Evolutionary conservation across 1,284 basidiomycete genomes (phyloP).

Genomic region (Mycosarcoma mackinlayi): DNA sequence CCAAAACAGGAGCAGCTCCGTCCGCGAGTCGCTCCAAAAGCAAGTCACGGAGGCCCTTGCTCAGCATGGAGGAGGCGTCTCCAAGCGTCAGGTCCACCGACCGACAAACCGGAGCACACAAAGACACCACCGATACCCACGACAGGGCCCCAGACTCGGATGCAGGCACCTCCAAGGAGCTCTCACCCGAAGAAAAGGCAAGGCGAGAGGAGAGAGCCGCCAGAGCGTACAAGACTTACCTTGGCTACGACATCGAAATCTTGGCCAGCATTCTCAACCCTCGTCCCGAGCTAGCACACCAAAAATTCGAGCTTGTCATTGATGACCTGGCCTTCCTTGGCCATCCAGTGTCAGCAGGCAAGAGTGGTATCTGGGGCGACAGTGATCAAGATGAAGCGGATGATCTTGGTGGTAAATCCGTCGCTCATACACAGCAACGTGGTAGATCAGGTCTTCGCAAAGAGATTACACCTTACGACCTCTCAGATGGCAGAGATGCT

Average conservation of each 20-base stretch:
- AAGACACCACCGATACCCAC: slow-evolving; percentile 17
- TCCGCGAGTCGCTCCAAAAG: slow-evolving; percentile 22
- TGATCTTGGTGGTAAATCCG: neutral
- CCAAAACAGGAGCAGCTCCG: slow-evolving; percentile 17
- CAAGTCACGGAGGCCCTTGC: slow-evolving; percentile 22
- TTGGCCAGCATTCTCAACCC: slow-evolving; percentile 85
- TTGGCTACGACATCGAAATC: slow-evolving; percentile 84
- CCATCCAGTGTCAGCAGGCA: slow-evolving; percentile 85
- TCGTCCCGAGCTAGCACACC: slow-evolving; percentile 82
- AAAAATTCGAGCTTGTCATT: slow-evolving; percentile 90
- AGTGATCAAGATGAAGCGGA: slow-evolving; percentile 1
- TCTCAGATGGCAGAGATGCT: slow-evolving; percentile 8
- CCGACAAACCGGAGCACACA: slow-evolving; percentile 20
- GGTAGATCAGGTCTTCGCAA: slow-evolving; percentile 41
- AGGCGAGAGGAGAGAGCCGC: slow-evolving; percentile 41
- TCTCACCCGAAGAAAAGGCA: slow-evolving; percentile 43
- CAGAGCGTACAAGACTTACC: slow-evolving; percentile 72
- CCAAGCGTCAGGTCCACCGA: slow-evolving; percentile 31
- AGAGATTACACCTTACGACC: slow-evolving; percentile 36
- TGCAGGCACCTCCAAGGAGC: slow-evolving; percentile 34
- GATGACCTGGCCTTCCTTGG: slow-evolving; percentile 95
- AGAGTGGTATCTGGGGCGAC: slow-evolving; percentile 49
- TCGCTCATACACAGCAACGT: slow-evolving; percentile 13
- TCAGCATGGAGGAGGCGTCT: slow-evolving; percentile 25
- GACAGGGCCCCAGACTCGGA: slow-evolving; percentile 41